Percentiles rank a stretch among this genome's conserved stretches.
These are phyloP conservation scores for Collybia mongolica DNA, from an alignment of 768 basidiomycete genomes.

Conservation along the genomic window DNA sequence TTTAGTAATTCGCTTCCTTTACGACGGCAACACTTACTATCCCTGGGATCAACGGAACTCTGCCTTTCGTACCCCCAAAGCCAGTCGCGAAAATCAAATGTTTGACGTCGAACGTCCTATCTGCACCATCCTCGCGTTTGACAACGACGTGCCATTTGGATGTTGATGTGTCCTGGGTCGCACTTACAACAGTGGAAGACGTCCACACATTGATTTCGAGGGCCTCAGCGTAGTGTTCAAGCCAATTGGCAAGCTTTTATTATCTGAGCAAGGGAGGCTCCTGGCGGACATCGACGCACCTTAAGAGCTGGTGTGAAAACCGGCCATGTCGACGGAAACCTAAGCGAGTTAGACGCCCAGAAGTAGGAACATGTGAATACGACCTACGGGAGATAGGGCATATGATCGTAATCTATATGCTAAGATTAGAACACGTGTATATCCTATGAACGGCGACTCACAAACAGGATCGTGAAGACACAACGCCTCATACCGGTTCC, in stretches of 20 bases:
- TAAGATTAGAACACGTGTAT: not conserved
- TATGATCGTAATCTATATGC: slow-evolving; percentile 46
- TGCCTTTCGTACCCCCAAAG: slow-evolving; percentile 43
- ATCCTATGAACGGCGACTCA: slow-evolving; percentile 17
- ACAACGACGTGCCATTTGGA: slow-evolving; percentile 44
- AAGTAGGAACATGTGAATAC: not conserved
- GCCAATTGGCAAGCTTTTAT: slow-evolving; percentile 59
- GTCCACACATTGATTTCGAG: slow-evolving; percentile 69
- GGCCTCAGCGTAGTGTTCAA: slow-evolving; percentile 59
- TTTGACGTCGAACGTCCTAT: slow-evolving; percentile 43
- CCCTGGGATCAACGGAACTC: slow-evolving; percentile 46
- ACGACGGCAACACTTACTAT: slow-evolving; percentile 27
- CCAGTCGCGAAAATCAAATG: slow-evolving; percentile 59
- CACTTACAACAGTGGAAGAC: slow-evolving; percentile 34
- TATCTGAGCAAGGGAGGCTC: not conserved
- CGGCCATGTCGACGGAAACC: slow-evolving; percentile 28
- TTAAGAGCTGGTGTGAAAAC: slow-evolving; percentile 57
- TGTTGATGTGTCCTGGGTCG: slow-evolving; percentile 28
- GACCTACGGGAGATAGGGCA: slow-evolving; percentile 52
- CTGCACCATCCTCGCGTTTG: slow-evolving; percentile 31
- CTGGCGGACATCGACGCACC: slow-evolving; percentile 17
- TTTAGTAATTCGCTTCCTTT: not conserved
- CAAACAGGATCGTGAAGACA: slow-evolving; percentile 54
- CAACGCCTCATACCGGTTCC: slow-evolving; percentile 56
- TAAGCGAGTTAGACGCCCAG: slow-evolving; percentile 24